phyloP scores from a whole-genome alignment of 345 rosid species.

The Zanthoxylum bungeanum region DNA sequence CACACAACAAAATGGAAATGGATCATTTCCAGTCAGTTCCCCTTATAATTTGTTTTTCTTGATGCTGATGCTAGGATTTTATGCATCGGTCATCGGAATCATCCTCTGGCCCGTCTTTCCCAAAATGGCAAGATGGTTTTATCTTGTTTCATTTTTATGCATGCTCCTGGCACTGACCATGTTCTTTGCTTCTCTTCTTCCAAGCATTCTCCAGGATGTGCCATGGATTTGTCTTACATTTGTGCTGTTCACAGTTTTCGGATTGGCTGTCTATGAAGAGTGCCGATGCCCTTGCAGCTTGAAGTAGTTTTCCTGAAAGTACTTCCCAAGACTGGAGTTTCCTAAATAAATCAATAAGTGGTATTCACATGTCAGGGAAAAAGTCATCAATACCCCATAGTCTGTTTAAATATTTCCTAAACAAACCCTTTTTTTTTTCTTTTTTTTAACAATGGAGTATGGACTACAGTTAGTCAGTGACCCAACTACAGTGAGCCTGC shows the following conservation, averaged over 20 bases:
- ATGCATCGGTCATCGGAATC: neutral
- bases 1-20: neutral
- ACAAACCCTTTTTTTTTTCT: no score
- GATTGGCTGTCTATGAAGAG: neutral
- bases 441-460: no score
- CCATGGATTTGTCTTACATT: constrained; percentile 1
- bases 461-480: no score
- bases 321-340: neutral
- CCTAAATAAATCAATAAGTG: neutral
- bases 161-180: constrained; percentile 1
- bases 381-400: no score
- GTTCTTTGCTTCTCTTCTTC: constrained; percentile 6
- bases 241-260: neutral
- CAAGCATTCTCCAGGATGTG: neutral
- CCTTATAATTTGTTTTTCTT: neutral
- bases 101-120: neutral
- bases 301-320: neutral
- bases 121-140: neutral
- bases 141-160: constrained; percentile 2
- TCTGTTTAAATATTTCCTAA: no score
- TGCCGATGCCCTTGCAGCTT: neutral
- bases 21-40: neutral
- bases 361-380: no score
- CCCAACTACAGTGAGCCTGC: no score
- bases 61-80: constrained; percentile 1